Evolutionary conservation across 345 rosid genomes (phyloP).

Genomic region (Murraya koenigii): DNA sequence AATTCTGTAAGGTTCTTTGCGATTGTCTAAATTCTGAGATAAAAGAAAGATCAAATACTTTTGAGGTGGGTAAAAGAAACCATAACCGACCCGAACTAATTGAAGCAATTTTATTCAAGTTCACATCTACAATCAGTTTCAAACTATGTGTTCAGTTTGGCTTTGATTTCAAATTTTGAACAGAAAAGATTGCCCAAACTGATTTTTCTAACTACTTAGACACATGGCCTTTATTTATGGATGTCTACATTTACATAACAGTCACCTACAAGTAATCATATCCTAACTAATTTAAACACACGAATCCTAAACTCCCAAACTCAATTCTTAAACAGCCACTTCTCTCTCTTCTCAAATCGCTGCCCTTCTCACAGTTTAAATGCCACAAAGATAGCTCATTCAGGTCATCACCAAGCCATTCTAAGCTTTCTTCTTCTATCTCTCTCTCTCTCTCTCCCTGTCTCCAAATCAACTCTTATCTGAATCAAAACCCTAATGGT

Average conservation of each 20-base stretch:
- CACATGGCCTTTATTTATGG: neutral
- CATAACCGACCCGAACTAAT: too few species aligned
- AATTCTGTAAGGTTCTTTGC: neutral
- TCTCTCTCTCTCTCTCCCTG: too few species aligned
- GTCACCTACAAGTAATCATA: neutral
- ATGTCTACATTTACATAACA: neutral
- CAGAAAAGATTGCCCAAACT: neutral
- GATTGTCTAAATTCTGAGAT: neutral
- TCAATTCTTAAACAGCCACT: neutral
- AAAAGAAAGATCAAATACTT: neutral
- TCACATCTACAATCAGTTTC: too few species aligned
- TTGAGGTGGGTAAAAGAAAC: too few species aligned
- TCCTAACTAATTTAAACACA: neutral
- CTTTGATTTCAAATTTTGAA: neutral
- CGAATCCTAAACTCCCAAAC: neutral
- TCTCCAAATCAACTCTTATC: too few species aligned
- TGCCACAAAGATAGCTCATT: too few species aligned
- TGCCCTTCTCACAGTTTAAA: neutral
- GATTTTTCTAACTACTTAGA: neutral
- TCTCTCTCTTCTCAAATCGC: neutral
- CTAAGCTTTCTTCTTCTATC: neutral
- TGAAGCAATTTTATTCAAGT: too few species aligned
- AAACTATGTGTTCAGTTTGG: neutral
- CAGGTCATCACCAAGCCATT: neutral
- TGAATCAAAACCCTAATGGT: too few species aligned